Conservation (phyloP, 257 asterid species). For the Fraxinus americana region DNA sequence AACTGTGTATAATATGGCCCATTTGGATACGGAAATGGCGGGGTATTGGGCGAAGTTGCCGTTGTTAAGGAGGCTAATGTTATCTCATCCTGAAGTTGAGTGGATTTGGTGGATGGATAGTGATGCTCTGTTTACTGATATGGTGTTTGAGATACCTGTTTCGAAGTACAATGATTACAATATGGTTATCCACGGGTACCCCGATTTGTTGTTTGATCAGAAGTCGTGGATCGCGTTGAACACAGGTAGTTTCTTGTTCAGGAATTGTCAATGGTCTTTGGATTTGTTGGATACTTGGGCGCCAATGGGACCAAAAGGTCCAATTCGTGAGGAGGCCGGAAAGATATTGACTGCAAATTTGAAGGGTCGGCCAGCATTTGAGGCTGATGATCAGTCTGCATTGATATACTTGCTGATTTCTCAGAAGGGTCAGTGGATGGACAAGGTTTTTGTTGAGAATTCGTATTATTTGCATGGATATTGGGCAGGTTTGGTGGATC, state of each 20-base stretch:
- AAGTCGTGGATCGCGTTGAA: constrained; percentile 91
- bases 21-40: constrained; percentile 81
- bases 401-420: constrained; percentile 72
- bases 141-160: constrained; percentile 72
- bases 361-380: constrained; percentile 91
- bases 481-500: constrained; percentile 94
- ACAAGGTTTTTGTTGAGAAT: constrained; percentile 81
- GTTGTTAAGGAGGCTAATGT: constrained; percentile 73
- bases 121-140: constrained; percentile 90
- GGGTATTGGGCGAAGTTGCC: constrained; percentile 95
- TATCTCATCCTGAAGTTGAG: constrained; percentile 94
- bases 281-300: constrained; percentile 97
- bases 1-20: constrained; percentile 89
- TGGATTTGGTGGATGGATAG: constrained; percentile 99
- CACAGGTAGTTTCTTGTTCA: constrained; percentile 80
- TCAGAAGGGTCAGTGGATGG: constrained; percentile 68
- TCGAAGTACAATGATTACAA: constrained; percentile 62
- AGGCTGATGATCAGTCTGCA: constrained; percentile 97
- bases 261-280: constrained; percentile 94
- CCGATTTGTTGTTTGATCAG: constrained; percentile 70
- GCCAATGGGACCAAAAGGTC: constrained; percentile 93
- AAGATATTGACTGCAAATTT: constrained; percentile 75
- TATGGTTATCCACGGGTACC: constrained; percentile 84
- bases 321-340: constrained; percentile 83
- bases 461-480: constrained; percentile 83